Conservation (phyloP, 2,329 filamentous ascomycete species). For the Pseudogymnoascus sp. region DNA sequence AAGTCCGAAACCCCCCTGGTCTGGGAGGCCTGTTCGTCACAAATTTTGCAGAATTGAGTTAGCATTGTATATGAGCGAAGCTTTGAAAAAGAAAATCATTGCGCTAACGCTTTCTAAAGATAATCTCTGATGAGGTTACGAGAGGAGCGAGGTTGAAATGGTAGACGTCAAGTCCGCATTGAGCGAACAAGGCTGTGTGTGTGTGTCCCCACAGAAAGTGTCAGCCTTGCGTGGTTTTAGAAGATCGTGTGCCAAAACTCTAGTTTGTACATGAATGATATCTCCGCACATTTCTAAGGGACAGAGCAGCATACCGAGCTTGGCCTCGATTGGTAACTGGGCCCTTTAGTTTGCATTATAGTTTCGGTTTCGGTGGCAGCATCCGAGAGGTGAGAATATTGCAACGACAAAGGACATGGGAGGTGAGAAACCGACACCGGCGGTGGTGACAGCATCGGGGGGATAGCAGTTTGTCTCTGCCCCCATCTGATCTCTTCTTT, state of each 20-base stretch:
- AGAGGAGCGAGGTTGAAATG: background rate
- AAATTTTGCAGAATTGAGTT: background rate
- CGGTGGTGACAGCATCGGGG: too few relatives aligned
- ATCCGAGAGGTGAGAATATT: too few relatives aligned
- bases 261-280: too few relatives aligned
- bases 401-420: too few relatives aligned
- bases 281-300: too few relatives aligned
- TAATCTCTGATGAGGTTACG: background rate
- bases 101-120: background rate
- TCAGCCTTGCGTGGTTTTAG: conserved; percentile 1
- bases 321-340: too few relatives aligned
- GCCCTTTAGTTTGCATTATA: too few relatives aligned
- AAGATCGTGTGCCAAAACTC: background rate
- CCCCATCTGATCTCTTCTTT: too few relatives aligned
- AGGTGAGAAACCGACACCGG: too few relatives aligned
- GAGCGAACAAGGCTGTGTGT: background rate
- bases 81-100: background rate
- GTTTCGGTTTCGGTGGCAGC: too few relatives aligned
- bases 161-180: background rate
- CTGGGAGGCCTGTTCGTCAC: background rate
- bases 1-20: conserved; percentile 4
- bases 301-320: too few relatives aligned
- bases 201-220: background rate
- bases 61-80: background rate
- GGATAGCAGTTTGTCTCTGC: too few relatives aligned